These are phyloP conservation scores for Macaranga tanarius DNA, from an alignment of 441 rosid genomes.

Conservation along the genomic window DNA sequence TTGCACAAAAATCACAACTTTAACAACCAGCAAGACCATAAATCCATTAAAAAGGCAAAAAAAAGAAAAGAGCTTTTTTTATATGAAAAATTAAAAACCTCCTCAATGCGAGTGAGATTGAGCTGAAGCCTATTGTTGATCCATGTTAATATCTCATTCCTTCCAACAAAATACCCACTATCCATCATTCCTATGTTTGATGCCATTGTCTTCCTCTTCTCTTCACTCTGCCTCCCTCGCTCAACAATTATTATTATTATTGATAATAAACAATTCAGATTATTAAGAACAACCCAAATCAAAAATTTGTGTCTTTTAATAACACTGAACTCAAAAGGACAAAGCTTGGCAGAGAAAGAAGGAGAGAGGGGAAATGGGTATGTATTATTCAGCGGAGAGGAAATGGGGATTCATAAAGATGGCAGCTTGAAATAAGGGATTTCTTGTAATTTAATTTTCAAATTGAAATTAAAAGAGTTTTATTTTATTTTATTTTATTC, in stretches of 20 bases:
- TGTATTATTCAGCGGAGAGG: not conserved
- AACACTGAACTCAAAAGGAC: not conserved
- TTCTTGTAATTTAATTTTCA: not conserved
- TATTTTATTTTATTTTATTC: not conserved
- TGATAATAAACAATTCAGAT: not conserved
- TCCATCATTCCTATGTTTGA: conserved; percentile 95
- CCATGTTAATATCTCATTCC: conserved; percentile 91
- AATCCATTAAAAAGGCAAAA: not conserved
- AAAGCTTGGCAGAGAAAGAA: conserved; percentile 7
- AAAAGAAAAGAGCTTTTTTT: not conserved
- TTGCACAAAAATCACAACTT: conserved; percentile 7
- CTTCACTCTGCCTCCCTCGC: not conserved
- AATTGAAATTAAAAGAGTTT: not conserved
- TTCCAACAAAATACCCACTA: conserved; percentile 94
- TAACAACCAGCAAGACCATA: not conserved
- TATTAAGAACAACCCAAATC: not conserved
- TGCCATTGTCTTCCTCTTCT: conserved; percentile 48
- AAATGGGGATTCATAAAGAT: not conserved
- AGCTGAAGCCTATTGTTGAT: conserved; percentile 89
- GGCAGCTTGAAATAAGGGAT: conserved; percentile 19
- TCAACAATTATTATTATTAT: no score
- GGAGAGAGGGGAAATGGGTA: not conserved
- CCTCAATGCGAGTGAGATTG: conserved; percentile 87
- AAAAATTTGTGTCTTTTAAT: not conserved
- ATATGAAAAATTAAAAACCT: conserved; percentile 37